Conservation (phyloP, 305 asterid genomes). For the Vinca major region DNA sequence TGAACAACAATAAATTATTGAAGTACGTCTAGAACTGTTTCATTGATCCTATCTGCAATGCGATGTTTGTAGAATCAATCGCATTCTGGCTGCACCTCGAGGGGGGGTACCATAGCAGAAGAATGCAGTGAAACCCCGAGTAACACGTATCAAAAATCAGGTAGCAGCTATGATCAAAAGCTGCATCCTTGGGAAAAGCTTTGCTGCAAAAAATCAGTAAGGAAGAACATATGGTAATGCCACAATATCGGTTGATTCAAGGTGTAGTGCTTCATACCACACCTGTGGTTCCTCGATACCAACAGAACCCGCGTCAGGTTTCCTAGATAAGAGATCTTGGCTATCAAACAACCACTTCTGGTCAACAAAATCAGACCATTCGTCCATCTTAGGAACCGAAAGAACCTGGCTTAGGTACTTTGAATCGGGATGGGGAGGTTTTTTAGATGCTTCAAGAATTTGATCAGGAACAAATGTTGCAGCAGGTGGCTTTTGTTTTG, state of each 20-base stretch:
- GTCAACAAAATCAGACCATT: slow-evolving; percentile 41
- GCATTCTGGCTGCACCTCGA: slow-evolving; percentile 5
- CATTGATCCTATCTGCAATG: not conserved
- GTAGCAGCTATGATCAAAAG: slow-evolving; percentile 7
- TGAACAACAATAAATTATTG: not conserved
- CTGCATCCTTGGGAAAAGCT: slow-evolving; percentile 8
- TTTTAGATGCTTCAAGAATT: slow-evolving; percentile 27
- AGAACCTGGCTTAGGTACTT: slow-evolving; percentile 42
- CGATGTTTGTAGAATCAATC: not conserved
- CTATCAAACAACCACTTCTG: slow-evolving; percentile 52
- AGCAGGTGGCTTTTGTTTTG: slow-evolving; percentile 25
- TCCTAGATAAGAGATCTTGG: slow-evolving; percentile 21
- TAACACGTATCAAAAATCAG: slow-evolving; percentile 10
- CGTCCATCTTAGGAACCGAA: slow-evolving; percentile 40
- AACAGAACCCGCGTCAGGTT: slow-evolving; percentile 16
- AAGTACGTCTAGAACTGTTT: not conserved
- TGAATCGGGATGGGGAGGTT: slow-evolving; percentile 67
- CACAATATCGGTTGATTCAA: slow-evolving; percentile 45
- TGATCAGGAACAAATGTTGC: slow-evolving; percentile 10
- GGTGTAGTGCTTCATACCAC: slow-evolving; percentile 53
- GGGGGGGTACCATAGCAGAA: slow-evolving; percentile 7
- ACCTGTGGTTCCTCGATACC: slow-evolving; percentile 29
- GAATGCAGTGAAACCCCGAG: not conserved
- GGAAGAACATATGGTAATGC: slow-evolving; percentile 79
- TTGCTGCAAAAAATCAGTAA: slow-evolving; percentile 31